Evolutionary conservation across 108 stramenopile genomes (phyloP), one percentile per base, ranked within the genome.

Genomic region (Cylindrotheca fusiformis): DNA sequence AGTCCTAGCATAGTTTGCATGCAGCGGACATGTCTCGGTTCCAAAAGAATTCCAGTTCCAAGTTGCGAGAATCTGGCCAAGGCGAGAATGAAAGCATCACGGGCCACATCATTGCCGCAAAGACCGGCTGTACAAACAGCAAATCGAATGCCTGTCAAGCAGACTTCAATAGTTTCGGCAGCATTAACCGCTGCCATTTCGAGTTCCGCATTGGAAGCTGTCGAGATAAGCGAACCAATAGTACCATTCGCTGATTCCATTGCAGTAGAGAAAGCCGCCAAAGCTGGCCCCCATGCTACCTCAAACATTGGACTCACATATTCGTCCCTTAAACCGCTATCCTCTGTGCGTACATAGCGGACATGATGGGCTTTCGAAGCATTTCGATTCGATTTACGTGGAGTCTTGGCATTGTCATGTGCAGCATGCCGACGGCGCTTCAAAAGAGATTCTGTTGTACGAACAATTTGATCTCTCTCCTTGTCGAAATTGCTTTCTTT

Each of bases 221-320:
- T 89, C 4, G 81, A 72, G 18, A 82, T 60, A 19, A 91, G 71
- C 22, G 88, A 73, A 20, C 90, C 87, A 41, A 86, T 70, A 3
- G 84, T 86, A 4, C 83, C 88, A 69, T 94, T 92, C 17, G 86
- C 84, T 6, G 85, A 85, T 67, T 95, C 92, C 78, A 96, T 84
- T n/a, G 86, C 90, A 36, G 94, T 95, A 6, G 95, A 95, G 59
- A 99, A 97, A 4, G 88, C 95, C 3, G 95, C 96, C 26, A 97
- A 71, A 52, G 95, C 86, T 30, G 98, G 95, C 17, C 95, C 96
- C 98, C 98, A 99, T 5, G 95, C 89, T 21, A 98, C 96, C 41
- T 97, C 96, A 65, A 97, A 96, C 98, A 99, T 97, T 25, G 98
- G 94, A 36, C 80, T 71, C 27, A 97, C 94, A 72, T 85, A 93